Percentiles rank a stretch among this genome's conserved stretches.
Conservation (phyloP, 257 asterid genomes). For the Ilex aquifolium region DNA sequence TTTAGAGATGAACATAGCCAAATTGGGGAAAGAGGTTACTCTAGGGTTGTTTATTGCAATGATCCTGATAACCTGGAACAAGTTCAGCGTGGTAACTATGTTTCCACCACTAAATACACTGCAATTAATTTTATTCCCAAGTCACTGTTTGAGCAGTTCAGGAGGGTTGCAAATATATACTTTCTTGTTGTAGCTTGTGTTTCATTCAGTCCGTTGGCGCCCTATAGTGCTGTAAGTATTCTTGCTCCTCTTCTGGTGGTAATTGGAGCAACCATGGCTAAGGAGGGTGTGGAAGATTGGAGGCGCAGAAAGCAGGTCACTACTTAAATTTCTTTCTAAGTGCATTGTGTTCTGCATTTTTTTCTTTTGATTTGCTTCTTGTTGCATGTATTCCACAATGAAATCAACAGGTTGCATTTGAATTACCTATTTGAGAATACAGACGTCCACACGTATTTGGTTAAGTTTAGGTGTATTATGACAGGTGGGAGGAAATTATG, state of each 20-base stretch:
- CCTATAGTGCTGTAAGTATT: slow-evolving; percentile 68
- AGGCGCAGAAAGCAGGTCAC: slow-evolving; percentile 80
- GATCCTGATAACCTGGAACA: slow-evolving; percentile 74
- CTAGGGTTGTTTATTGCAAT: slow-evolving; percentile 76
- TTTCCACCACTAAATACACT: slow-evolving; percentile 84
- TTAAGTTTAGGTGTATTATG: background rate
- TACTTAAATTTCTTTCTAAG: background rate
- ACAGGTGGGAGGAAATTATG: background rate
- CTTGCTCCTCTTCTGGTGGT: slow-evolving; percentile 73
- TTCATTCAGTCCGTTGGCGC: slow-evolving; percentile 78
- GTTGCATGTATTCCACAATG: background rate
- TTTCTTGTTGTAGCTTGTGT: slow-evolving; percentile 89
- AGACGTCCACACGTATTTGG: background rate
- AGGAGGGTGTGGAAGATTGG: slow-evolving; percentile 95
- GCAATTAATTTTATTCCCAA: slow-evolving; percentile 76
- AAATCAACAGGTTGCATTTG: background rate
- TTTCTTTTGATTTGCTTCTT: background rate
- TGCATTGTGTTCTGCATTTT: background rate
- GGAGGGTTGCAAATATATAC: slow-evolving; percentile 94
- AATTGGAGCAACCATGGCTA: slow-evolving; percentile 89
- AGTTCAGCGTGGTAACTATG: slow-evolving; percentile 59
- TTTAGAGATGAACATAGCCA: slow-evolving; percentile 56
- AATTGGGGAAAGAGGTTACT: slow-evolving; percentile 82
- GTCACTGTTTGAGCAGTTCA: slow-evolving; percentile 91
- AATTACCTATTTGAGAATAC: background rate